Conservation (phyloP, 2,329 filamentous ascomycete species). For the Colletotrichum tabaci region DNA sequence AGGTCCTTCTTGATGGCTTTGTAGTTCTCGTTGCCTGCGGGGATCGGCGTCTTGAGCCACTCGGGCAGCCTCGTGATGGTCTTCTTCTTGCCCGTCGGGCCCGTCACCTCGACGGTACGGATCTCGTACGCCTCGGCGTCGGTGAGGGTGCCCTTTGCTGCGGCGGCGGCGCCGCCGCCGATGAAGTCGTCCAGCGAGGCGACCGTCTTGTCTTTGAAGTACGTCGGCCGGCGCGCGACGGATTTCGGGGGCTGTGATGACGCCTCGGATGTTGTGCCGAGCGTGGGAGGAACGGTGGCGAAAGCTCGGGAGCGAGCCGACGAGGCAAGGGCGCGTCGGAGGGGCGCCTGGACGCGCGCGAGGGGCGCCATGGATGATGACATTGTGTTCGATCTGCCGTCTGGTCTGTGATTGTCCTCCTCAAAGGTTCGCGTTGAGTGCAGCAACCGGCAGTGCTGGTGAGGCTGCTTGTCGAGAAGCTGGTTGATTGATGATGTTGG, state of each 20-base stretch:
- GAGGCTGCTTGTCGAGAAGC: constrained; percentile 10
- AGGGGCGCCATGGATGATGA: constrained; percentile 59
- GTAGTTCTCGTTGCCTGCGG: constrained; percentile 84
- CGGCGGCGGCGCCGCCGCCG: constrained; percentile 48
- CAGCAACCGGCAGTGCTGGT: neutral
- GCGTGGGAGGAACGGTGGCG: constrained; percentile 62
- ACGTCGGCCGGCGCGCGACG: constrained; percentile 60
- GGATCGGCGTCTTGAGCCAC: constrained; percentile 98
- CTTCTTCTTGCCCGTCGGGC: constrained; percentile 73
- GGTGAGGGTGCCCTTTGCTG: constrained; percentile 54
- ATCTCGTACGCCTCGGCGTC: constrained; percentile 71
- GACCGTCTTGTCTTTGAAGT: constrained; percentile 73
- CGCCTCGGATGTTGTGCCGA: constrained; percentile 45
- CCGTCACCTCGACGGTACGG: constrained; percentile 72
- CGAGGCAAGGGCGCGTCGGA: constrained; percentile 57
- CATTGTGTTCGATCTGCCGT: constrained; percentile 48
- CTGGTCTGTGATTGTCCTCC: neutral
- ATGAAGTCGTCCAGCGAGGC: constrained; percentile 74
- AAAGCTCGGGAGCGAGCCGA: constrained; percentile 55
- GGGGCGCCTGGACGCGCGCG: constrained; percentile 58
- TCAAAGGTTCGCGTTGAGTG: neutral
- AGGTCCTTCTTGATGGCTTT: constrained; percentile 96
- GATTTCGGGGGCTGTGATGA: constrained; percentile 43
- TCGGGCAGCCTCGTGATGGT: constrained; percentile 84
- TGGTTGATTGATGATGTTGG: neutral